Evolutionary conservation across 1,139 yeast genomes (phyloP).

Genomic region (Diutina ranongensis): DNA sequence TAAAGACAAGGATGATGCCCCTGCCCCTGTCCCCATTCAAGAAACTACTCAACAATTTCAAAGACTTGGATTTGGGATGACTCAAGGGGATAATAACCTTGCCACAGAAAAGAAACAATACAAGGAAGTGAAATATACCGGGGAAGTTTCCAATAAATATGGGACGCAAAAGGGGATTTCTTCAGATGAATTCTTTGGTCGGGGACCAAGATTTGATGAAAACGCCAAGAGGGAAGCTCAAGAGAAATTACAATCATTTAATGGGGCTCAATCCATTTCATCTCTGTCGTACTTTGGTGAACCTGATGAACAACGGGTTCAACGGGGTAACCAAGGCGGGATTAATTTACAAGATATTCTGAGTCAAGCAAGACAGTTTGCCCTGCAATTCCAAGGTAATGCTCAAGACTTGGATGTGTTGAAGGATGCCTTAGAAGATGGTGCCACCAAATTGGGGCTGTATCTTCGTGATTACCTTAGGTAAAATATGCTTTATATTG

Average conservation of each 20-base stretch:
- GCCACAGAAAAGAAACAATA: constrained; percentile 24
- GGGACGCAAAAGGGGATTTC: constrained; percentile 92
- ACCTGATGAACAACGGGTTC: constrained; percentile 38
- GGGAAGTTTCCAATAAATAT: constrained; percentile 64
- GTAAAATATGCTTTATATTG: constrained; percentile 13
- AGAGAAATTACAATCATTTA: constrained; percentile 63
- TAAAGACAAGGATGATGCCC: background rate
- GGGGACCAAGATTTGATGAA: constrained; percentile 72
- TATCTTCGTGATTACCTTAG: constrained; percentile 76
- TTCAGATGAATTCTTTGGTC: constrained; percentile 87
- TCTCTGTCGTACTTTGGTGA: constrained; percentile 91
- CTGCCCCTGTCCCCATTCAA: constrained; percentile 28
- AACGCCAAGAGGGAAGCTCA: constrained; percentile 70
- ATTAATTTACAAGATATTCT: constrained; percentile 34
- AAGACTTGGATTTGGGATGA: constrained; percentile 79
- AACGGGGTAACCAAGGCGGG: constrained; percentile 13
- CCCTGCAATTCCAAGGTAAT: constrained; percentile 55
- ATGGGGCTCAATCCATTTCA: constrained; percentile 83
- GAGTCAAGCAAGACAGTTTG: constrained; percentile 53
- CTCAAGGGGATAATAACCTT: constrained; percentile 29
- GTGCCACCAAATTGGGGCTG: constrained; percentile 79
- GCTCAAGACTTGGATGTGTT: constrained; percentile 83
- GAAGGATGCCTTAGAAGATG: constrained; percentile 90
- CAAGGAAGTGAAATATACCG: constrained; percentile 49
- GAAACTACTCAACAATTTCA: constrained; percentile 64